Evolutionary conservation across 345 rosid species (phyloP), one percentile per base, ranked within the genome.

Genomic region (Kernera saxatilis): DNA sequence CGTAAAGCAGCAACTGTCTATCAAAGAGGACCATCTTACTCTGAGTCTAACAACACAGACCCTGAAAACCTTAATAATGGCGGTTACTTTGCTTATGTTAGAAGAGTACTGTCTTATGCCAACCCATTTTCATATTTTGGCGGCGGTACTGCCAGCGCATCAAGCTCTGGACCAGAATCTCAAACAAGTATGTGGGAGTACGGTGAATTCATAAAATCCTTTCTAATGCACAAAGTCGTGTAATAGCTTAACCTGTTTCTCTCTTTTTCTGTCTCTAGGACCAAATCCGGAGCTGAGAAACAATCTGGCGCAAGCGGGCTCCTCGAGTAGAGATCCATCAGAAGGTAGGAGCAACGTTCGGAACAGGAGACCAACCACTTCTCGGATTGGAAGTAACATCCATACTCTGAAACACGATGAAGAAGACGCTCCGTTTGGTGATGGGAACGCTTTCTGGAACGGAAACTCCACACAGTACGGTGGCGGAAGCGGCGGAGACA

Each of bases 401-500:
- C 97, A 84, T 77, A 90, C 88, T 0, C 80, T 93, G 67, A 93
- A 74, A 63, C 97, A 50, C 2, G 87, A 89, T 25, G 96, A 86
- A 53, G 75, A 93, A 63, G 97, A 88, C 51, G 35, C 56, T 21
- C 80, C 68, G n/a, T 86, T 85, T 70, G 75, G 50, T 17, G 95
- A 72, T 35, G 84, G 88, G 69, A 92, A 92, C 59, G 26, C 91
- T 23, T 92, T 83, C 70, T 88, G 98, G 98, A 92, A 92, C 41
- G 98, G 96, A 71, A 92, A 92, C 64, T 90, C 96, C 3, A 90
- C 98, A 11, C 84, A 92, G 70, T 92, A 84, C 39, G 97, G 96
- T 2, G 80, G 80, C 48, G 74, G 76, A 41, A 75, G 33, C 13
- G 81, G 83, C 46, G 83, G 76, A 71, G 78, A 74, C 56, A 8